A percentile compares a stretch with the other conserved stretches of the same genome.
These are phyloP conservation scores for Oryza meridionalis DNA, from an alignment of 176 grass and related monocot species.

Conservation along the genomic window DNA sequence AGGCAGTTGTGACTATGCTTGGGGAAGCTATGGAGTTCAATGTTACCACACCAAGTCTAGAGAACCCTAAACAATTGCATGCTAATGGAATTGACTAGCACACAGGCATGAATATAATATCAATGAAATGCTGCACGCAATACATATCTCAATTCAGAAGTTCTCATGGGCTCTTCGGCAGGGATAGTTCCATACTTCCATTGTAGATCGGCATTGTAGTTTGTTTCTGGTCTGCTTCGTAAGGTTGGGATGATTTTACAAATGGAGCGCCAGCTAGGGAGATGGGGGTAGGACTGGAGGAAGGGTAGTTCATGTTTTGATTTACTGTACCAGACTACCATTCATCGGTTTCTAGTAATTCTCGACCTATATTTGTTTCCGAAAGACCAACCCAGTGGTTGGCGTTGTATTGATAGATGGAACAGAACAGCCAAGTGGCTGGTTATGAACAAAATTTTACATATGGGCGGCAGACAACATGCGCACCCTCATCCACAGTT, in stretches of 20 bases:
- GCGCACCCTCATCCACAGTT: no score
- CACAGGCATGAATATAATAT: conserved; percentile 8
- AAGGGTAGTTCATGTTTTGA: not conserved
- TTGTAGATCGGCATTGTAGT: not conserved
- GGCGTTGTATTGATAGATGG: no score
- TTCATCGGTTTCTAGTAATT: not conserved
- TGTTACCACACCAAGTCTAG: not conserved
- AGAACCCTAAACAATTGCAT: not conserved
- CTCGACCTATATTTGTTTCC: not conserved
- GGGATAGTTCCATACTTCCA: not conserved
- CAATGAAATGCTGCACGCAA: not conserved
- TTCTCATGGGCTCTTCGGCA: not conserved
- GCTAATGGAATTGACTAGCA: not conserved
- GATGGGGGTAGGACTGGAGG: not conserved
- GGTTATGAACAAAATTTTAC: no score
- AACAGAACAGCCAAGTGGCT: no score
- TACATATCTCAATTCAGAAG: not conserved
- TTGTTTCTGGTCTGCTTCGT: not conserved
- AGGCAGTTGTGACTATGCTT: not conserved
- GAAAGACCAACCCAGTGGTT: no score
- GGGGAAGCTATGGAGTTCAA: not conserved
- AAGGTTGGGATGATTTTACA: not conserved
- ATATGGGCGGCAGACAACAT: no score
- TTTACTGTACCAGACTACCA: not conserved
- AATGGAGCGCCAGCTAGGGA: not conserved